Conservation (phyloP, 768 basidiomycete genomes). For the Strobilomyces dryophilus region DNA sequence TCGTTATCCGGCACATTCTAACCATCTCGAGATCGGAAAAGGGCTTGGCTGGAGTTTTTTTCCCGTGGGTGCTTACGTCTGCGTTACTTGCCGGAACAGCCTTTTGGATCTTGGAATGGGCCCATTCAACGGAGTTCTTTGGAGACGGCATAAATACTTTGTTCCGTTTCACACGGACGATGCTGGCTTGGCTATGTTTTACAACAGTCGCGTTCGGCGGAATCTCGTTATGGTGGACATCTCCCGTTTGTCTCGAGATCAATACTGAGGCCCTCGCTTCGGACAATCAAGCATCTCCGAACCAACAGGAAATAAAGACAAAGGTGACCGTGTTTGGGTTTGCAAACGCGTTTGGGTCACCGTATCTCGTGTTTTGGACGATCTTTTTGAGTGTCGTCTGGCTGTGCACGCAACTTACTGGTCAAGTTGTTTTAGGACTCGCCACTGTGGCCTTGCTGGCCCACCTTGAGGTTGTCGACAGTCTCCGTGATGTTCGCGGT, state of each 20-base stretch:
- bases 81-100: conserved; percentile 54
- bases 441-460: conserved; percentile 64
- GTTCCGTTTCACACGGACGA: conserved; percentile 54
- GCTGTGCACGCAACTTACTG: conserved; percentile 67
- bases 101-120: conserved; percentile 84
- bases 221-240: conserved; percentile 61
- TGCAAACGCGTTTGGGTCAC: conserved; percentile 86
- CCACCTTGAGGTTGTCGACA: conserved; percentile 78
- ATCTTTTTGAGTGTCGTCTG: conserved; percentile 54
- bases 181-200: conserved; percentile 56
- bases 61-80: conserved; percentile 49
- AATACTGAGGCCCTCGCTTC: conserved; percentile 24
- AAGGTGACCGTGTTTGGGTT: conserved; percentile 72
- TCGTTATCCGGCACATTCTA: conserved; percentile 52
- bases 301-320: conserved; percentile 30
- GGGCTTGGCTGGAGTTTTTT: conserved; percentile 68
- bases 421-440: conserved; percentile 72
- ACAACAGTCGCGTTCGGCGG: conserved; percentile 50
- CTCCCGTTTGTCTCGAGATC: conserved; percentile 74
- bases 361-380: conserved; percentile 81
- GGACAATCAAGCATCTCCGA: conserved; percentile 3
- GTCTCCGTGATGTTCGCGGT: conserved; percentile 63
- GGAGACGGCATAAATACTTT: conserved; percentile 38
- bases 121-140: conserved; percentile 50
- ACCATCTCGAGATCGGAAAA: conserved; percentile 66